These are phyloP conservation scores for Phylloporus sp. DNA, from an alignment of 768 basidiomycete genomes.

Conservation along the genomic window DNA sequence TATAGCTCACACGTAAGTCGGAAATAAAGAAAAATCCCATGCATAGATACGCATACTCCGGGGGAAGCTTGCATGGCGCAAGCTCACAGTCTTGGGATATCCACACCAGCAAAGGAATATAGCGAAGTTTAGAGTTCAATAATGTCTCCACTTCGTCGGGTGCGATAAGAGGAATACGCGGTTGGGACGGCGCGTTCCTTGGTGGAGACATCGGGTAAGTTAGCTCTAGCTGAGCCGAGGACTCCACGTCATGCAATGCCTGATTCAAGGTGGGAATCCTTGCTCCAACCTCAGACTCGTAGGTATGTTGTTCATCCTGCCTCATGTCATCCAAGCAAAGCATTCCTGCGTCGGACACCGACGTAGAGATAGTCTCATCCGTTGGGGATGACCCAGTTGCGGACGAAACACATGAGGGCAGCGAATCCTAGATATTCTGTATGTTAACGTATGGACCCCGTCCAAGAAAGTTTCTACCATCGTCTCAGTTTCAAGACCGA, in stretches of 20 bases:
- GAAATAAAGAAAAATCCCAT: conserved; percentile 48
- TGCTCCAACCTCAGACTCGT: neutral
- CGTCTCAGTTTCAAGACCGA: neutral
- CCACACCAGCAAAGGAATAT: conserved; percentile 41
- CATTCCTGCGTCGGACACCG: neutral
- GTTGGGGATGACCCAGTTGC: neutral
- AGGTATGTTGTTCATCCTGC: neutral
- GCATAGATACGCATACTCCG: conserved; percentile 40
- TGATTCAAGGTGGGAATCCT: neutral
- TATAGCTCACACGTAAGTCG: conserved; percentile 34
- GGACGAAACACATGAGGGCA: neutral
- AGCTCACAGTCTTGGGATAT: conserved; percentile 32
- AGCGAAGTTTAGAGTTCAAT: conserved; percentile 36
- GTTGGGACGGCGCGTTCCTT: neutral
- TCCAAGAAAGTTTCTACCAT: conserved; percentile 14
- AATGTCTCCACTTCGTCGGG: conserved; percentile 44
- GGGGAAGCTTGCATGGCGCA: conserved; percentile 23
- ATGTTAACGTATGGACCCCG: conserved; percentile 3
- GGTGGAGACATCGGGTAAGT: neutral
- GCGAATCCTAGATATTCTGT: conserved; percentile 7
- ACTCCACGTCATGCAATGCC: neutral
- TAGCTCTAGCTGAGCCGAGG: neutral
- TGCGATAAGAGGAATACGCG: conserved; percentile 24
- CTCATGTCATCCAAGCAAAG: neutral
- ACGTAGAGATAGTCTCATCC: neutral